A percentile compares a stretch with the other conserved stretches of the same genome.
Evolutionary conservation across 2,329 filamentous ascomycete genomes (phyloP).

Genomic region (Calonectria naviculata): DNA sequence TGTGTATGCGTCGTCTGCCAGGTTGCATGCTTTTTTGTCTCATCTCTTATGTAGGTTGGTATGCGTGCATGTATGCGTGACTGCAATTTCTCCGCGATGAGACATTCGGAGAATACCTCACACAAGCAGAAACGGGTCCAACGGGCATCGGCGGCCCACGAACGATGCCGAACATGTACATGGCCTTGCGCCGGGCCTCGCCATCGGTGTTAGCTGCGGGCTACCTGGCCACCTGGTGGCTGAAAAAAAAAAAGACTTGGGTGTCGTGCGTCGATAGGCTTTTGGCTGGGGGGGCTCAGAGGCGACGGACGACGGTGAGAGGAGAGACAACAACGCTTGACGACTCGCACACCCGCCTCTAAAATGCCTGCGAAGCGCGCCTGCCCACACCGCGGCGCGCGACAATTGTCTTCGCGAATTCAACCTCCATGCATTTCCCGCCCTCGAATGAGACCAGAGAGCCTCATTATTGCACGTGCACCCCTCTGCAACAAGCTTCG

Average conservation of each 20-base stretch:
- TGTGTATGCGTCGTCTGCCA: not conserved
- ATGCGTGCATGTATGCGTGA: constrained; percentile 1
- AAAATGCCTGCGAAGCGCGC: constrained; percentile 17
- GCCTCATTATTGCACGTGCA: constrained; percentile 1
- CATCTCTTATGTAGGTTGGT: not conserved
- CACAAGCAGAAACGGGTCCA: not conserved
- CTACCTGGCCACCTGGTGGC: not conserved
- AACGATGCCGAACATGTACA: not conserved
- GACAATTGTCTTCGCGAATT: not conserved
- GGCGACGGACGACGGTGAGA: constrained; percentile 4
- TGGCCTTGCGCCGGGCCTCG: not conserved
- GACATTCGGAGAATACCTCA: constrained; percentile 14
- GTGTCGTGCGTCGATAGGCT: not conserved
- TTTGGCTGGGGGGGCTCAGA: not conserved
- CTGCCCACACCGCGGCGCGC: not conserved
- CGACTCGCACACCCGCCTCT: not conserved
- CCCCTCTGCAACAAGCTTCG: not conserved
- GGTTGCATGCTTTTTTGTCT: not conserved
- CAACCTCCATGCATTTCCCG: not conserved
- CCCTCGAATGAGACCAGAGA: not conserved
- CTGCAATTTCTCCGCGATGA: constrained; percentile 3
- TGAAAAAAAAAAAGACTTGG: constrained; percentile 1
- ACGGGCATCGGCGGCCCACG: not conserved
- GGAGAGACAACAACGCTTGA: constrained; percentile 34
- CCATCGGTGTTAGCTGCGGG: constrained; percentile 8